These are phyloP conservation scores for Acanthochlamys bracteata DNA, from an alignment of 106 monocot species.

Conservation along the genomic window DNA sequence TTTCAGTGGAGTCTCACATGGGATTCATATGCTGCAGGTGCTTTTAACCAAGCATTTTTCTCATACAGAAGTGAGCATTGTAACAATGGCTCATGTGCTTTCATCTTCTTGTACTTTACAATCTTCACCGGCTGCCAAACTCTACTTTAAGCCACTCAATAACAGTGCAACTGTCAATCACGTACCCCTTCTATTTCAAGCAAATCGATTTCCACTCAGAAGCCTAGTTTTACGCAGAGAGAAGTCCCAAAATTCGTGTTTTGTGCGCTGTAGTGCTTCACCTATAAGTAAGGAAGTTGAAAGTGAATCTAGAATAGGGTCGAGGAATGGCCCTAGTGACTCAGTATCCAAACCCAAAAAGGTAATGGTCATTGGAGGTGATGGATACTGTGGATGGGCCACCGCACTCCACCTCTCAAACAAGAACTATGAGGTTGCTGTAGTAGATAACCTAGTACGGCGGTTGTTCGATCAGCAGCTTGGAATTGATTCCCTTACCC, in stretches of 20 bases:
- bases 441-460: slow-evolving; percentile 80
- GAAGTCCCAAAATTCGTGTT: slow-evolving; percentile 5
- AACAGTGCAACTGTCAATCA: neutral
- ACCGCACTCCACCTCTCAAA: slow-evolving; percentile 95
- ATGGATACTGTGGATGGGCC: slow-evolving; percentile 98
- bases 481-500: slow-evolving; percentile 84
- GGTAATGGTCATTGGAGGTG: slow-evolving; percentile 97
- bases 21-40: too few species aligned
- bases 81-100: slow-evolving; percentile 46
- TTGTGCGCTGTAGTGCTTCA: slow-evolving; percentile 28
- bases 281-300: slow-evolving; percentile 26
- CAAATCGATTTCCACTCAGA: slow-evolving; percentile 7
- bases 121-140: slow-evolving; percentile 15
- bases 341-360: slow-evolving; percentile 42
- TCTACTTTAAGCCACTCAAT: slow-evolving; percentile 11
- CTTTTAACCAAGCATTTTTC: too few species aligned
- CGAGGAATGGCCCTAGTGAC: slow-evolving; percentile 8
- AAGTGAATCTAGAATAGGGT: slow-evolving; percentile 8
- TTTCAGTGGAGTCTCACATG: too few species aligned
- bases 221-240: slow-evolving; percentile 8
- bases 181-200: slow-evolving; percentile 15
- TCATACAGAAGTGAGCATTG: neutral
- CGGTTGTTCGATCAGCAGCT: slow-evolving; percentile 95
- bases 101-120: slow-evolving; percentile 32
- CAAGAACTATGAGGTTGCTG: slow-evolving; percentile 79